Percentiles rank a stretch among this genome's conserved stretches.
Evolutionary conservation across 805 yeast genomes (phyloP).

Genomic region (Candida dendrica): DNA sequence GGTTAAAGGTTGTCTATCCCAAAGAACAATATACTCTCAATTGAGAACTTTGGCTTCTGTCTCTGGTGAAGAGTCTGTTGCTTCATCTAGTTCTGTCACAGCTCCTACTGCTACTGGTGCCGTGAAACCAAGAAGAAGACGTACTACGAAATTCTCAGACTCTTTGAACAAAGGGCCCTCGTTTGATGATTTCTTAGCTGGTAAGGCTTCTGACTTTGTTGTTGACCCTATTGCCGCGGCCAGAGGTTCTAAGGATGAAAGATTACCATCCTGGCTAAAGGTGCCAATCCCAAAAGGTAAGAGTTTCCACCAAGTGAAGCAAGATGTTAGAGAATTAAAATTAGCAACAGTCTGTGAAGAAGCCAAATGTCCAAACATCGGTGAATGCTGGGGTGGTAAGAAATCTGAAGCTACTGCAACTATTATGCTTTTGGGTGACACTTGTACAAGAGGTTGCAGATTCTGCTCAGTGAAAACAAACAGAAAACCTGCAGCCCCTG

Average conservation of each 20-base stretch:
- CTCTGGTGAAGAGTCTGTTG: neutral
- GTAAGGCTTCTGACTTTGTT: conserved; percentile 59
- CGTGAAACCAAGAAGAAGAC: conserved; percentile 30
- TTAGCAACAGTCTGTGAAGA: conserved; percentile 97
- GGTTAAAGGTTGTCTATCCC: conserved; percentile 1
- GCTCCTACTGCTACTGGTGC: neutral
- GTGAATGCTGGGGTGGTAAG: conserved; percentile 98
- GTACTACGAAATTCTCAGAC: conserved; percentile 59
- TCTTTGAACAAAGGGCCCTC: conserved; percentile 79
- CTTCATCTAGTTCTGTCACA: neutral
- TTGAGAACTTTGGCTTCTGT: neutral
- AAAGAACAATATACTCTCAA: neutral
- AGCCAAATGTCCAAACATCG: conserved; percentile 98
- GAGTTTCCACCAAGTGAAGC: conserved; percentile 70
- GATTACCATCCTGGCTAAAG: conserved; percentile 90
- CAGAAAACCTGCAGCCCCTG: conserved; percentile 80
- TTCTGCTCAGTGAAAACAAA: conserved; percentile 95
- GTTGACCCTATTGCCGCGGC: conserved; percentile 76
- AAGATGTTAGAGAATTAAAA: conserved; percentile 81
- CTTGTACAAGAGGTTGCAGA: conserved; percentile 98
- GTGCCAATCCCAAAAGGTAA: conserved; percentile 96
- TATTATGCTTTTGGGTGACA: conserved; percentile 96
- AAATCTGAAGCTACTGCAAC: conserved; percentile 94
- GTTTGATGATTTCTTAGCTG: conserved; percentile 83
- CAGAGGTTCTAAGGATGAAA: conserved; percentile 55